These are phyloP conservation scores for Podospora didyma DNA, from an alignment of 495 filamentous ascomycete genomes.

Conservation along the genomic window DNA sequence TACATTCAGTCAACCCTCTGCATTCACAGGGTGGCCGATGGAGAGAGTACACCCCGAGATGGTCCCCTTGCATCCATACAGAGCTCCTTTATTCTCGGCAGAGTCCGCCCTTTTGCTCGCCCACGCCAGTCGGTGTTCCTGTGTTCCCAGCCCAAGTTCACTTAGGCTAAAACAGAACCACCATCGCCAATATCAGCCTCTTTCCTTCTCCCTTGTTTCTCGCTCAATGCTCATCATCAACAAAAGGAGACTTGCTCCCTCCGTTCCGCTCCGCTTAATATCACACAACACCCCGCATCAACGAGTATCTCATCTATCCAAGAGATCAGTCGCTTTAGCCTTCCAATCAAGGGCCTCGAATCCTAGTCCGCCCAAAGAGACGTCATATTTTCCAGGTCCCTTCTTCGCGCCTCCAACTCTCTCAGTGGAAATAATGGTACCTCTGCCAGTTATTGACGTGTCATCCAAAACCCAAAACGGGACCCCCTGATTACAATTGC, in stretches of 20 bases:
- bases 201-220: slow-evolving; percentile 14
- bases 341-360: slow-evolving; percentile 22
- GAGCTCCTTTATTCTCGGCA: background rate
- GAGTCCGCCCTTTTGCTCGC: background rate
- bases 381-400: slow-evolving; percentile 10
- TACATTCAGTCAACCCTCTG: too few relatives aligned
- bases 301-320: slow-evolving; percentile 16
- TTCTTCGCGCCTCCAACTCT: background rate
- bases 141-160: background rate
- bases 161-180: background rate
- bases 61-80: background rate
- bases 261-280: slow-evolving; percentile 22
- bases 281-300: slow-evolving; percentile 12
- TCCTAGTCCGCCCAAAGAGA: slow-evolving; percentile 7
- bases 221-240: slow-evolving; percentile 18
- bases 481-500: background rate
- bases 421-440: background rate
- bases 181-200: slow-evolving; percentile 11
- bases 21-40: background rate
- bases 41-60: background rate
- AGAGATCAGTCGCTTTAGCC: slow-evolving; percentile 20
- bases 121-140: too few relatives aligned
- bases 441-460: slow-evolving; percentile 12
- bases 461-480: slow-evolving; percentile 5
- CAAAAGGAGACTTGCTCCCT: slow-evolving; percentile 6